phyloP scores from a whole-genome alignment of 306 rosid species.

The Ochetophila trinervis region DNA sequence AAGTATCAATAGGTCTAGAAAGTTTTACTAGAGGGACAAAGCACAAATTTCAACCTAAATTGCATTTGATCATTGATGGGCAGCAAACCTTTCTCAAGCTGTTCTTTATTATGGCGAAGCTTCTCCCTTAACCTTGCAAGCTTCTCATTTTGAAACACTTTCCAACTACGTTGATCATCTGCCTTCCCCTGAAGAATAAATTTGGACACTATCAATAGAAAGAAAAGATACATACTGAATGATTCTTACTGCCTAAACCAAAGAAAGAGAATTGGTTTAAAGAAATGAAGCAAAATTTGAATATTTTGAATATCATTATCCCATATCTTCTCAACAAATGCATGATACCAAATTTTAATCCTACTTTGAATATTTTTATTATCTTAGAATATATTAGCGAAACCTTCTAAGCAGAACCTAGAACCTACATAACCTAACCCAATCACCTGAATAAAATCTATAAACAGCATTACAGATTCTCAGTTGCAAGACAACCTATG shows the following conservation, averaged over 20 bases:
- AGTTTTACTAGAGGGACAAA: slow-evolving; percentile 22
- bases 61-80: background rate
- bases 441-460: no score
- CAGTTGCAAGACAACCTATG: no score
- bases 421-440: no score
- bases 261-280: background rate
- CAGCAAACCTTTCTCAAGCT: slow-evolving; percentile 65
- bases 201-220: slow-evolving; percentile 23
- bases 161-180: slow-evolving; percentile 85
- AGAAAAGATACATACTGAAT: slow-evolving; percentile 1
- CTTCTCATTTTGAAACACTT: slow-evolving; percentile 76
- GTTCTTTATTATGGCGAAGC: slow-evolving; percentile 48
- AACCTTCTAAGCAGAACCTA: no score
- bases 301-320: no score
- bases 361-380: no score
- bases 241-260: background rate
- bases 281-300: no score
- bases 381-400: no score
- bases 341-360: no score
- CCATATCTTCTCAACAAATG: no score
- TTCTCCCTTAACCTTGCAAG: slow-evolving; percentile 74
- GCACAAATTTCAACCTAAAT: slow-evolving; percentile 11
- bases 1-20: slow-evolving; percentile 22
- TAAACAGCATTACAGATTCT: no score
- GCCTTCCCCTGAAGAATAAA: slow-evolving; percentile 66